Evolutionary conservation across 2,329 filamentous ascomycete species (phyloP), one percentile per base, ranked within the genome.

Genomic region (Venturiaceae sp.): DNA sequence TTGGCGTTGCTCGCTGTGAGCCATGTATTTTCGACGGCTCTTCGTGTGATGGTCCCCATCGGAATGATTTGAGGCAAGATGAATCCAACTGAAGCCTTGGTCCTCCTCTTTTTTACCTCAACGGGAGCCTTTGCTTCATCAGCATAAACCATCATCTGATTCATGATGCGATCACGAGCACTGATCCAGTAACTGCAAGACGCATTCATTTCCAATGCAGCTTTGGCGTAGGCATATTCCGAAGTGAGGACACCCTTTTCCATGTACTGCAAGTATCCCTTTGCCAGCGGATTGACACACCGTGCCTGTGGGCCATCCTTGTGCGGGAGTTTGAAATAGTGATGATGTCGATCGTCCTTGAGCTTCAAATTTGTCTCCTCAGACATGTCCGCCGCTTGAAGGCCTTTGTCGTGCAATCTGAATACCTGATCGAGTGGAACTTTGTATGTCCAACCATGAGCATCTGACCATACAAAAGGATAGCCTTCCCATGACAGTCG

Each of bases 111-210:
- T 65, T 21, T 68, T 36, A 14, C 63, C 64, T 19, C 67, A 60
- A 11, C 62, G 57, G 4, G 32, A 65, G 65, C 58, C 58, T 28
- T 61, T 57, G 21, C 66, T 67, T 95, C 85, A 34, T 85, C 78
- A 60, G 91, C 80, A 68, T 95, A 96, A 1, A 99, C 88, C 1
- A 95, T 92, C 80, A 97, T 89, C 68, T 99, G 94, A n/a, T 86
- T 88, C 80, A 77, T 92, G 72, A 99, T 99, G 54, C 94, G 81
- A 67, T 96, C 90, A 62, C 94, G 83, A 16, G 94, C 92, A 66
- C 90, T 96, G 65, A 99, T 97, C 94, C 95, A 99, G 72, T 99
- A 99, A 0, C 92, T 97, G 69, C 95, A 99, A 0, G 91, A 96
- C 0, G 94, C 91, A 66, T 99, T 99, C 94, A 99, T 99, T 65